Evolutionary conservation across 257 asterid species (phyloP).

Genomic region (Solanum ahanhuiri): DNA sequence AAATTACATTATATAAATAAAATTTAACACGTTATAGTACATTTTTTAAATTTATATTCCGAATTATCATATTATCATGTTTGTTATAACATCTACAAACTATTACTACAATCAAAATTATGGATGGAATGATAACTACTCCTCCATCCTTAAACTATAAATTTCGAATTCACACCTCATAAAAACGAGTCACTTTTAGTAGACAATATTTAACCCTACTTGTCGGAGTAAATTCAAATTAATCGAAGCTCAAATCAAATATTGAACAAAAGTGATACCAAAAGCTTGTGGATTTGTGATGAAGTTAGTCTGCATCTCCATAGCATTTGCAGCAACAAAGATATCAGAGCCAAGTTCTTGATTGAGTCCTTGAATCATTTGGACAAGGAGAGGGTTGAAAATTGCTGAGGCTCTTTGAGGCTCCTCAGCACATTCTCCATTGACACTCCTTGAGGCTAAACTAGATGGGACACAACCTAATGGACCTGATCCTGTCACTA

Average conservation of each 20-base stretch:
- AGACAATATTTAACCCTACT: neutral
- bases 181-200: neutral
- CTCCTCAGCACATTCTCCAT: constrained; percentile 62
- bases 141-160: neutral
- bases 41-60: neutral
- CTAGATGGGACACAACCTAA: constrained; percentile 85
- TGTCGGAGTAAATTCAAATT: neutral
- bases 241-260: neutral
- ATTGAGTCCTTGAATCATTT: constrained; percentile 48
- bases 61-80: neutral
- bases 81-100: neutral
- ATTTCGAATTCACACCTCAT: neutral
- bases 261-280: constrained; percentile 19
- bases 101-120: neutral
- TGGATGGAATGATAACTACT: neutral
- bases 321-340: constrained; percentile 63
- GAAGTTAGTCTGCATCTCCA: constrained; percentile 48
- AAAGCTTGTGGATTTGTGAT: constrained; percentile 53
- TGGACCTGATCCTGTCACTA: constrained; percentile 92
- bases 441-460: constrained; percentile 48
- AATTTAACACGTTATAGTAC: neutral
- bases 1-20: too few species aligned
- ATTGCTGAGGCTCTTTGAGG: constrained; percentile 52
- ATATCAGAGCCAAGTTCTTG: constrained; percentile 34
- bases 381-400: constrained; percentile 58